These are phyloP conservation scores for Mucor racemosus DNA, from an alignment of 371 early-diverging fungal genomes.

Conservation along the genomic window DNA sequence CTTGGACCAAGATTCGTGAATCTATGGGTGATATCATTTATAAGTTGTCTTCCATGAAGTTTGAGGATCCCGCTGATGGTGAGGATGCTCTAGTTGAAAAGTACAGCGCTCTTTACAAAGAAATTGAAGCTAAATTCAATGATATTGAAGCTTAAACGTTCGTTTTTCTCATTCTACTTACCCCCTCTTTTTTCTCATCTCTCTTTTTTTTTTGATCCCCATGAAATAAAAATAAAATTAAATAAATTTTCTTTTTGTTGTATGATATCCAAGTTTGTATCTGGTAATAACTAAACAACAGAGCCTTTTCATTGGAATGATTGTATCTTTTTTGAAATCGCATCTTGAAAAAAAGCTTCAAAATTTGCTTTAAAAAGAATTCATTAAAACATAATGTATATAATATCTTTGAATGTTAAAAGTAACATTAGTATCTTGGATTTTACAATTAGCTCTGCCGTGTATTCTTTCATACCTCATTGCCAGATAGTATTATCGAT, in stretches of 20 bases:
- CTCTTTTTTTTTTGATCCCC: slow-evolving; percentile 9
- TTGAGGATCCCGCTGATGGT: slow-evolving; percentile 98
- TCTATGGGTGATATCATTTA: slow-evolving; percentile 93
- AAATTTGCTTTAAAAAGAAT: too few relatives aligned
- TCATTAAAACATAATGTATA: too few relatives aligned
- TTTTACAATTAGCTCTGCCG: too few relatives aligned
- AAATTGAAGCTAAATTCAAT: slow-evolving; percentile 96
- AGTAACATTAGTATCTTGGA: too few relatives aligned
- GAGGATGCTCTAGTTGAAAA: slow-evolving; percentile 82
- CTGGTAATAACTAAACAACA: too few relatives aligned
- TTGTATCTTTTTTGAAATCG: background rate
- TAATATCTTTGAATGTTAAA: too few relatives aligned
- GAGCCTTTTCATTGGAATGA: too few relatives aligned
- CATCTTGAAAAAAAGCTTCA: background rate
- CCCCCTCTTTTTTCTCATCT: background rate
- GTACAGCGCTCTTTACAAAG: slow-evolving; percentile 88
- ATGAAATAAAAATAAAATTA: slow-evolving; percentile 1
- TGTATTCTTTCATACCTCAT: too few relatives aligned
- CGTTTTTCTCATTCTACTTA: background rate
- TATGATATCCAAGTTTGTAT: background rate
- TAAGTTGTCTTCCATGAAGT: slow-evolving; percentile 99
- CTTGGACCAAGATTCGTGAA: slow-evolving; percentile 97
- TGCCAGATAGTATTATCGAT: too few relatives aligned
- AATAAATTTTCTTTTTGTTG: slow-evolving; percentile 13
- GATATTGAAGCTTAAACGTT: slow-evolving; percentile 51